These are phyloP conservation scores for Corniculantispora saksenae DNA, from an alignment of 2,329 filamentous ascomycete species.

Conservation along the genomic window DNA sequence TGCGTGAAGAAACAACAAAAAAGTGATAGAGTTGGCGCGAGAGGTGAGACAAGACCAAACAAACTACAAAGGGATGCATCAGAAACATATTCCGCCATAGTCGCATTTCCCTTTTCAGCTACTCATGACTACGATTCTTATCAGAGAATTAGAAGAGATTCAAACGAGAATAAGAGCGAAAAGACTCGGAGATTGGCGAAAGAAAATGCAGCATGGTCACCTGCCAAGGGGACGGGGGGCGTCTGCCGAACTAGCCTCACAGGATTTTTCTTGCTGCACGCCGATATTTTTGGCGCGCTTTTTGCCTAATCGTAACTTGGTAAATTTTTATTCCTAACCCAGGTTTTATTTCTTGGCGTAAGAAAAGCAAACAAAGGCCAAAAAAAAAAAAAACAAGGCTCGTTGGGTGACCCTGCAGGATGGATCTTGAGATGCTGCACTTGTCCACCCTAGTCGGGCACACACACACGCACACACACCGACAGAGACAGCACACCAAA, in stretches of 20 bases:
- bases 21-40: background rate
- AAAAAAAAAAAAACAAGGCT: background rate
- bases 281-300: background rate
- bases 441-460: background rate
- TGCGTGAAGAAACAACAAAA: background rate
- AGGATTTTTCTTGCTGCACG: background rate
- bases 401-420: background rate
- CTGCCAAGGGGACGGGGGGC: background rate
- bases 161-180: background rate
- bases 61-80: background rate
- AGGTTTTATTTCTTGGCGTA: background rate
- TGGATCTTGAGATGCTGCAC: slow-evolving; percentile 5
- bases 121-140: too few relatives aligned
- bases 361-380: background rate
- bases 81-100: background rate
- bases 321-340: too few relatives aligned
- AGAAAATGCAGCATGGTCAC: background rate
- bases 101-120: background rate
- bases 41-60: slow-evolving; percentile 1
- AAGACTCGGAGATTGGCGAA: background rate
- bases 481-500: background rate
- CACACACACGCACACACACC: too few relatives aligned
- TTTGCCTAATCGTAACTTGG: background rate
- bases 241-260: background rate
- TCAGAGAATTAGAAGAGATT: too few relatives aligned